Evolutionary conservation across 352 stramenopile genomes (phyloP).

Genomic region (Globisporangium emineosum): DNA sequence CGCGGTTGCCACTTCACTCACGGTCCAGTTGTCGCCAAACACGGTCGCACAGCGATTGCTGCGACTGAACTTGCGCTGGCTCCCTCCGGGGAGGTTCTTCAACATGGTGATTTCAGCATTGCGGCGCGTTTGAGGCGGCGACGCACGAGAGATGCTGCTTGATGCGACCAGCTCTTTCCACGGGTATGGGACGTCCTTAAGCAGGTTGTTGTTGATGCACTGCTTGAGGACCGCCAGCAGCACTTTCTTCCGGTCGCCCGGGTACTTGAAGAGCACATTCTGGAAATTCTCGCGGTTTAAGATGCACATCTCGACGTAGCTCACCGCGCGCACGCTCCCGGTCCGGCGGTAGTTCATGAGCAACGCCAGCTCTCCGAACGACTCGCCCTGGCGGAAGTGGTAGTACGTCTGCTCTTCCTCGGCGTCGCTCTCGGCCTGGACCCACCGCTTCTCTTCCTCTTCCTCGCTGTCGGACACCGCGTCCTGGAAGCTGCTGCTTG

Average conservation of each 20-base stretch:
- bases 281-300: constrained; percentile 39
- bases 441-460: not conserved
- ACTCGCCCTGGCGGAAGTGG: constrained; percentile 21
- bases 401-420: not conserved
- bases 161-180: constrained; percentile 1
- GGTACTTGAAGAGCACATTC: constrained; percentile 30
- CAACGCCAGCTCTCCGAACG: constrained; percentile 51
- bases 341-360: constrained; percentile 54
- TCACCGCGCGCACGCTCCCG: constrained; percentile 37
- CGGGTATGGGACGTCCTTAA: constrained; percentile 9
- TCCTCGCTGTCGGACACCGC: constrained; percentile 16
- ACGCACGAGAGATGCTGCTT: not conserved
- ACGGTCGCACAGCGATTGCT: constrained; percentile 4
- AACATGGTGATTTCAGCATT: not conserved
- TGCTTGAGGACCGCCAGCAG: not conserved
- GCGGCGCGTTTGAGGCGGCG: not conserved
- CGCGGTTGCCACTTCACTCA: not conserved
- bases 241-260: constrained; percentile 24
- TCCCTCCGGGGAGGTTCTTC: not conserved
- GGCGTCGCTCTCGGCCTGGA: not conserved
- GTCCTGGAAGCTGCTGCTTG: constrained; percentile 4
- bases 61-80: constrained; percentile 3
- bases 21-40: constrained; percentile 7
- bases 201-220: constrained; percentile 7
- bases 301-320: constrained; percentile 55